Evolutionary conservation across 2,329 filamentous ascomycete genomes (phyloP), one percentile per base, ranked within the genome.

Genomic region (Calonectria hawksworthii): DNA sequence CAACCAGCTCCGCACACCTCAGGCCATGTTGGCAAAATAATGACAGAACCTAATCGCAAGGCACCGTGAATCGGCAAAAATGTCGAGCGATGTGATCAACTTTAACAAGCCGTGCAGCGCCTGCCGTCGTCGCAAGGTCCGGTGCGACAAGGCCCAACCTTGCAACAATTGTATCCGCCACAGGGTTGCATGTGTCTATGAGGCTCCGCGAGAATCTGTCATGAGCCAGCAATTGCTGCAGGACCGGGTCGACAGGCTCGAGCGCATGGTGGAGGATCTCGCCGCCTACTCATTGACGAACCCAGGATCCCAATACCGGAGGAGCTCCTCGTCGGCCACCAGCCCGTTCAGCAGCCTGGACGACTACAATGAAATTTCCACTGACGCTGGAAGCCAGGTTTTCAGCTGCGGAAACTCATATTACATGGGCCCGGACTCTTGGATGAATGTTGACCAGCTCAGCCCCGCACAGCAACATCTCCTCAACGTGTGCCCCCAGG

Each of bases 101-200:
- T 77, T 77, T 63, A 77, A 77, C 72, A 75, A 76, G 74, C 75
- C 75, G 69, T 77, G 75, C 74, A 77, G 75, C 56, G 75, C 75
- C 67, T 77, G 75, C 32, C 74, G 75, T n/a, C 69, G 75, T 32
- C 75, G 75, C 66, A 77, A 77, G 38, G 75, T 77, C 9, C 72
- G 72, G 32, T 77, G 75, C 47, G 75, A 77, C 72, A 77, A 77
- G 66, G 68, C 75, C 36, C 74, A 77, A 61, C 75, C 75, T 30
- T 77, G 75, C 75, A 77, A 75, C 67, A 77, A 77, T 41, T 77
- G 75, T 32, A 70, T 74, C 65, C 74, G 75, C 61, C 75, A 77
- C 52, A 51, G 74, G 26, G 75, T 77, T 23, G 65, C 68, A 16
- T 77, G 75, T 50, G 74, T 77, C 51, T 77, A 77, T 52, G 75